Evolutionary conservation across 768 basidiomycete genomes (phyloP), one percentile per base, ranked within the genome.

Genomic region (Mycena pura): DNA sequence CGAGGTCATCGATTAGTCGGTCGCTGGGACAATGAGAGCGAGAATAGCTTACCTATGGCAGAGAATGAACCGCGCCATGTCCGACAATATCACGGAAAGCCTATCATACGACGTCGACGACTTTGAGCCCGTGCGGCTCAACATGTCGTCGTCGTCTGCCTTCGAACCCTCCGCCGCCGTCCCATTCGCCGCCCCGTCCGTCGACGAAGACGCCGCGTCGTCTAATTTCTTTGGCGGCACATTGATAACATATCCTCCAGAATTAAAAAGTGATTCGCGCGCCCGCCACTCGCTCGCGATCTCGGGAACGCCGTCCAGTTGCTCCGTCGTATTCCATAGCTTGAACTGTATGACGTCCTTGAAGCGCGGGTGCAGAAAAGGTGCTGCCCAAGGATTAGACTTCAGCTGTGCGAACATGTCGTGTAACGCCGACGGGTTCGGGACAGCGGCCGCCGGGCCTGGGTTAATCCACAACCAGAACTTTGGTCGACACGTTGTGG

Each of bases 381-480:
- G 96, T 1, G 94, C 87, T 2, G 94, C 90, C 96, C 96, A 99
- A 1, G 95, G 93, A 71, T 92, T 99, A 14, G 82, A 76, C 71
- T 87, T 89, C 36, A 99, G 84, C 67, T 87, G 82, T 24, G 87
- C 85, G 71, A 85, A 91, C 95, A 98, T 96, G 70, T 96, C 90
- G 25, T 78, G 78, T 53, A 86, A 74, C 4, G 95, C 96, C 39
- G 83, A 83, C 14, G 92, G 91, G 69, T 96, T 95, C 0, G 94
- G 93, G 1, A 95, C 84, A 11, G 91, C 83, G 1, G 95, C 94
- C 14, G 96, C 95, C 3, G 95, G 95, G n/a, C 95, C 96, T 9
- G 96, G 95, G 72, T 96, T 98, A 72, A 99, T 96, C 96, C 96
- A 99, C 47, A 99, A 76, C 95, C 95, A 98, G 71, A 99, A 92